Percentiles rank a stretch among this genome's conserved stretches.
These are phyloP conservation scores for Talaromyces nanjingensis DNA, from an alignment of 495 filamentous ascomycete species.

Conservation along the genomic window DNA sequence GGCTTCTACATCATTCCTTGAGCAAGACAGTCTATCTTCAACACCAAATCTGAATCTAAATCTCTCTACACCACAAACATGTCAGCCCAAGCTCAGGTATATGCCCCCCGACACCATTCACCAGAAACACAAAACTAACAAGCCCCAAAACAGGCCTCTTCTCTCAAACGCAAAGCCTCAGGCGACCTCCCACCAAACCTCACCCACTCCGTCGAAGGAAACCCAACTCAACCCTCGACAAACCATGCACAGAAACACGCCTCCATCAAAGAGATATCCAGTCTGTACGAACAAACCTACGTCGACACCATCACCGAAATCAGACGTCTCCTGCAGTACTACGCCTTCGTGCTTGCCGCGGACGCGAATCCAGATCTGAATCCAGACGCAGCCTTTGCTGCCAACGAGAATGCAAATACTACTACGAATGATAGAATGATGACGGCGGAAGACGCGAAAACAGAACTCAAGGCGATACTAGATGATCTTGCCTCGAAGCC, in stretches of 20 bases:
- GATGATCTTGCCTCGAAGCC: not conserved
- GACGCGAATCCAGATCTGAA: not conserved
- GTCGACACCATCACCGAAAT: constrained; percentile 3
- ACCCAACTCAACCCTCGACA: not conserved
- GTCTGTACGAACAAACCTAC: not conserved
- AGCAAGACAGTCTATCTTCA: no score
- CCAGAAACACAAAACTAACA: not conserved
- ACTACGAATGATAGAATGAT: not conserved
- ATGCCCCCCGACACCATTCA: no score
- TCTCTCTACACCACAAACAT: no score
- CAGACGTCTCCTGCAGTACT: not conserved
- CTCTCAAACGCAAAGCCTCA: constrained; percentile 8
- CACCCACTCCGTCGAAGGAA: not conserved
- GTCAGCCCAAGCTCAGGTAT: no score
- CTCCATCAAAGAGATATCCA: not conserved
- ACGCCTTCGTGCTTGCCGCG: not conserved
- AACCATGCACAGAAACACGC: not conserved
- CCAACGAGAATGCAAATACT: not conserved
- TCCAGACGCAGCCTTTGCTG: not conserved
- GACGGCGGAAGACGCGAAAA: not conserved
- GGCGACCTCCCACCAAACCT: not conserved
- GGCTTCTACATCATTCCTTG: no score
- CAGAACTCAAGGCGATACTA: not conserved
- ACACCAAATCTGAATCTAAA: no score
- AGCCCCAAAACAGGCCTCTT: not conserved